Base-by-base conservation (phyloP, 140 eudicot species). In the Oenanthe javanica region DNA sequence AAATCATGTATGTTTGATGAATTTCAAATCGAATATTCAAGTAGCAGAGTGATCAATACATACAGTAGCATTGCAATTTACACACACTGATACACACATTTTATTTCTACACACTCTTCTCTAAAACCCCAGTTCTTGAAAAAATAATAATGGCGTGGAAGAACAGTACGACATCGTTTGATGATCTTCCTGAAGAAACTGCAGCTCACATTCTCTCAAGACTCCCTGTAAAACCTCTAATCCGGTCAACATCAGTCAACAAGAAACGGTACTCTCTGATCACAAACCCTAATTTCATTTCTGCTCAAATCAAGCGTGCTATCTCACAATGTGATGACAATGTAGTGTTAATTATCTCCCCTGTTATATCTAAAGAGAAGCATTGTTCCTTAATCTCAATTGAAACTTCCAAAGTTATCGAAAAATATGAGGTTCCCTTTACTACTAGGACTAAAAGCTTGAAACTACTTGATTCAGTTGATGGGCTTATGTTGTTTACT, bases 181-280 rank as follows among this genome's bases (percentile, higher is more conserved):
- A 55, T 13, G 49, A 54, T 42, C 72, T 77, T 16, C 80, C 80
- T 4, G 4, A 1, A 4, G 27, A 9, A 3, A 16, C 45, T 0
- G 18, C 19, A 2, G 6, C 18, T 4, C 18, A 57, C 38, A 77
- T 77, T 0, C 12, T 77, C 51, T 54, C 14, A 77, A 31, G 80
- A 70, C 72, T 77, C 0, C 72, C 80, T 0, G 72, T 55, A 2
- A 77, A 77, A 77, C 2, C 55, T 23, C 70, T 77, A 57, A 16
- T 77, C 51, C 4, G n/a, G 27, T 77, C 72, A 16, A 77, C 72
- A 4, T 31, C 36, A 7, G 80, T 77, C 16, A 77, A 59, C 51
- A 77, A 77, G 45, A 54, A 69, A 55, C 57, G 80, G 80, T 77
- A 77, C 21, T n/a, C 71, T 16, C 72, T 77, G 1, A 57, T 57